Evolutionary conservation across 2,329 filamentous ascomycete genomes (phyloP), one percentile per base, ranked within the genome.

Genomic region (Aspergillus phoenicis): DNA sequence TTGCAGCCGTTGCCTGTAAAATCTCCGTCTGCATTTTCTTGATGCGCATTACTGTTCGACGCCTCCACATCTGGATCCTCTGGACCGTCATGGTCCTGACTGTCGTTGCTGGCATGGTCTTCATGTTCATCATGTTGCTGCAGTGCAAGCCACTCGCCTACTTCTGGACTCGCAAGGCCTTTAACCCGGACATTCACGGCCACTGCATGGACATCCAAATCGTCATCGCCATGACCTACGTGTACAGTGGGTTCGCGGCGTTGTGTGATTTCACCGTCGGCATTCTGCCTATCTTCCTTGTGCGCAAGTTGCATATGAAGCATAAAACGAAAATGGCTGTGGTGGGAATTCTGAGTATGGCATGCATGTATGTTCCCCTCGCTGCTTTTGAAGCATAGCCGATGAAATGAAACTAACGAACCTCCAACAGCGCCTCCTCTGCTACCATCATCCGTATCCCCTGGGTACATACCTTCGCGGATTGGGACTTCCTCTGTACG

Each of bases 271-370:
- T 84, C 59, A 83, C 82, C 11, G 74, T 85, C 5, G 77, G 80
- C 3, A 77, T 85, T 30, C 70, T 85, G 4, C 84, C 84, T 0
- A 80, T 84, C 8, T 83, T 83, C 65, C 75, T 88, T 3, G 78
- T 88, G 1, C 81, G 76, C 71, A 79, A 81, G n/a, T 70, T 88
- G 30, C 81, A 85, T 54, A 85, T 88, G 80, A 80, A 81, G 55
- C 70, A 64, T 11, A 77, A 77, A 60, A 82, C 80, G 4, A 87
- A 87, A 67, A 17, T 82, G 2, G 78, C 84, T 0, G 76, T 87
- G 4, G 78, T 82, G 8, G 77, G 79, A 0, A 78, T 88, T 48
- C 73, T 88, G 49, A 24, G 45, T 30, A 13, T 45, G 74, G 86
- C 83, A 39, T 84, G 84, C 64, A 77, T 79, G 70, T 71, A 64